Evolutionary conservation across 2,329 filamentous ascomycete species (phyloP), one percentile per base, ranked within the genome.

Genomic region (Alternaria arbusti): DNA sequence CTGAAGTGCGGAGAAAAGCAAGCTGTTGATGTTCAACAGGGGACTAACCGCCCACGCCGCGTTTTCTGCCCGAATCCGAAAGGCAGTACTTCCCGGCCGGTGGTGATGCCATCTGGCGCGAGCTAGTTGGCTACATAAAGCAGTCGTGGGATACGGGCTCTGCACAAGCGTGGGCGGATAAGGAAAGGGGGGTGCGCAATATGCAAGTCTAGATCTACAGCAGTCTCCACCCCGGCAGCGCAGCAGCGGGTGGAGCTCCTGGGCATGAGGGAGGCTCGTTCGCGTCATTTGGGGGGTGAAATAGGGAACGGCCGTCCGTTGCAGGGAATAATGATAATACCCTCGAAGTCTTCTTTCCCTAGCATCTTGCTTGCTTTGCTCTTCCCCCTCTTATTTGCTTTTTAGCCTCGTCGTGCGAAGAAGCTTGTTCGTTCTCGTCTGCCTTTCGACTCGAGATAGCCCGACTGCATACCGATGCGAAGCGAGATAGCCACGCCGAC

Each of bases 281-380:
- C 55, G 63, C 64, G 65, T 68, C 61, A 67, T 70, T 68, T 68
- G 49, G 32, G 63, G 61, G 65, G 64, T 64, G 65, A 66, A 70
- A 65, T 67, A 57, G 63, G 67, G 55, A 67, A 69, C 55, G 45
- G 58, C 47, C 55, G 54, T 59, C 57, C 44, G 51, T 57, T 45
- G 46, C n/a, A 36, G 30, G 25, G 58, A 32, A 28, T 43, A 26
- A 54, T 51, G 30, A 36, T 52, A 26, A 50, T 13, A 50, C 45
- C 26, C 17, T 59, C 43, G 40, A 54, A 40, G 61, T 44, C 49
- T 56, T 55, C 62, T 52, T 40, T 52, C 20, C 49, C 49, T 51
- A 20, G 49, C 45, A 20, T 61, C 28, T 28, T 50, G 47, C 45
- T 51, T 23, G 49, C 57, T 56, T 30, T 50, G 40, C 43, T 45